phyloP scores from a whole-genome alignment of 257 asterid species.

The Petrea volubilis region DNA sequence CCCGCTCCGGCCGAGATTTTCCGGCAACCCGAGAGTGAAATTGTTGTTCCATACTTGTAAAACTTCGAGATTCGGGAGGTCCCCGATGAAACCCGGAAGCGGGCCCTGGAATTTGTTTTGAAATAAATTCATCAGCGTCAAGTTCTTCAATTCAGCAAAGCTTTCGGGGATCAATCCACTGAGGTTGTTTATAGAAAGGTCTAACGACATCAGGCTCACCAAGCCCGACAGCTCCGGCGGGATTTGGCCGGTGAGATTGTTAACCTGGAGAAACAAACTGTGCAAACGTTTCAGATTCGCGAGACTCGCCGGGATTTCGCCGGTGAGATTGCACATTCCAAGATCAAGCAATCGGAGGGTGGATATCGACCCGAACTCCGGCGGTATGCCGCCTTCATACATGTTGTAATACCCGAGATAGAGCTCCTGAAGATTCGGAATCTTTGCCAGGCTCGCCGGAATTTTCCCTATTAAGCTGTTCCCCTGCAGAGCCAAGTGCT shows the following conservation, averaged over 20 bases:
- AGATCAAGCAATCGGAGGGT: constrained; percentile 51
- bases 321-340: constrained; percentile 57
- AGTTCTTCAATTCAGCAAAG: constrained; percentile 46
- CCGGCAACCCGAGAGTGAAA: constrained; percentile 70
- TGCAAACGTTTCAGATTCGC: constrained; percentile 58
- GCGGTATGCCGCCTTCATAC: constrained; percentile 72
- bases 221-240: constrained; percentile 69
- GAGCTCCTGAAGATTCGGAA: constrained; percentile 57
- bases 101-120: constrained; percentile 60
- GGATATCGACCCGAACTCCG: constrained; percentile 54
- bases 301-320: constrained; percentile 64
- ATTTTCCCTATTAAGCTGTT: constrained; percentile 57
- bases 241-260: constrained; percentile 58
- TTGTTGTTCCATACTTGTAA: constrained; percentile 69
- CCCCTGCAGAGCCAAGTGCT: constrained; percentile 48
- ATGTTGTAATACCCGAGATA: constrained; percentile 57
- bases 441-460: constrained; percentile 54
- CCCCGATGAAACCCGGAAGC: constrained; percentile 61
- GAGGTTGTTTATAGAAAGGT: constrained; percentile 58
- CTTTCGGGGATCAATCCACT: constrained; percentile 57
- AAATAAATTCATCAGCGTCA: constrained; percentile 60
- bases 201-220: constrained; percentile 60
- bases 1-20: constrained; percentile 59
- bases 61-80: constrained; percentile 64
- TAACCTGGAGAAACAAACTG: constrained; percentile 59